phyloP scores from a whole-genome alignment of 441 rosid species.

The Isatis lusitanica region DNA sequence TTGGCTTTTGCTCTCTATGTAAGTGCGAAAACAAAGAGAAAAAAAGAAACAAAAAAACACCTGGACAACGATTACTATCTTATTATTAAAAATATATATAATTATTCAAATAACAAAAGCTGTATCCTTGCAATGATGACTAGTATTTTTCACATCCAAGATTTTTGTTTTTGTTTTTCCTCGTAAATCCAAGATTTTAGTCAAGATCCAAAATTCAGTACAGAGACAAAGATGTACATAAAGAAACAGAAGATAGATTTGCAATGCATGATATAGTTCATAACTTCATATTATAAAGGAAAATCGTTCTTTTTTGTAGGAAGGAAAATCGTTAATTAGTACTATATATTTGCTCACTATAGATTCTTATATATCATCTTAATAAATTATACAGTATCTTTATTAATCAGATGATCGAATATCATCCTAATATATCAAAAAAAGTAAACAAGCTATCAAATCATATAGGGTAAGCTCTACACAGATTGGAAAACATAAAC shows the following conservation, averaged over 20 bases:
- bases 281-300: not conserved
- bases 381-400: not conserved
- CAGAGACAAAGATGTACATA: not conserved
- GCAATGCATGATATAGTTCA: not conserved
- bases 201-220: not conserved
- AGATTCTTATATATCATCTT: not conserved
- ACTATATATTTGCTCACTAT: not conserved
- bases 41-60: not conserved
- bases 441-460: not conserved
- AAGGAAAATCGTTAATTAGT: not conserved
- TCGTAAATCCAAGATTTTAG: not conserved
- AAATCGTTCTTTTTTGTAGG: too few relatives aligned
- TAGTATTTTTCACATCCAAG: not conserved
- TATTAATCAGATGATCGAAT: not conserved
- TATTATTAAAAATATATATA: not conserved
- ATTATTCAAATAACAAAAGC: slow-evolving; percentile 29
- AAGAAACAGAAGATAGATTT: not conserved
- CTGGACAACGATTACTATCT: slow-evolving; percentile 8
- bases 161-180: not conserved
- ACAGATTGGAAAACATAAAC: not conserved
- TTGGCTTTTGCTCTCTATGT: slow-evolving; percentile 28
- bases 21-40: not conserved
- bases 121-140: slow-evolving; percentile 16
- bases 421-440: not conserved
- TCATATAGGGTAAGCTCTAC: not conserved